Conservation (phyloP, 352 stramenopile species). For the Phytophthora pseudosyringae region DNA sequence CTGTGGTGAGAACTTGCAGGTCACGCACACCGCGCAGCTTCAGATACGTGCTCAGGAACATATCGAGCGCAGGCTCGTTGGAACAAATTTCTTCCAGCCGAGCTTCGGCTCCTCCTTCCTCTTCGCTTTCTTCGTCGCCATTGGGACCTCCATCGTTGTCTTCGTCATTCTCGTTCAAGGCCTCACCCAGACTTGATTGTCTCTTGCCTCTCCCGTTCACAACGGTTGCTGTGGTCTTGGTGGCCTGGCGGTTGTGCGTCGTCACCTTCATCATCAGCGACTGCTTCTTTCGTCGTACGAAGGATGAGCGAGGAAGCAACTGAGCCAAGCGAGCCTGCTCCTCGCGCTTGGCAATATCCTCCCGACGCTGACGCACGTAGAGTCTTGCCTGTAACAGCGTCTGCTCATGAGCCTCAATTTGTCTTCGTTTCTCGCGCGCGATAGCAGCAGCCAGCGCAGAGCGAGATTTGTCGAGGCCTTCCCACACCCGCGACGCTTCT, state of each 20-base stretch:
- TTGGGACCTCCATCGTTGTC: conserved; percentile 4
- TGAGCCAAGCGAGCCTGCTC: conserved; percentile 64
- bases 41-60: conserved; percentile 65
- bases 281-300: conserved; percentile 71
- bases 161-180: conserved; percentile 27
- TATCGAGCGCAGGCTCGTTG: conserved; percentile 60
- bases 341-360: conserved; percentile 64
- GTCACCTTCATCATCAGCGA: conserved; percentile 70
- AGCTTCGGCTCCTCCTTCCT: conserved; percentile 30
- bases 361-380: conserved; percentile 51
- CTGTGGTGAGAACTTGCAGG: conserved; percentile 57
- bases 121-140: conserved; percentile 31
- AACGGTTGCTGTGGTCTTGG: conserved; percentile 12
- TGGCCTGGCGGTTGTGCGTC: conserved; percentile 34
- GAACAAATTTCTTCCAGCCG: conserved; percentile 60
- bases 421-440: conserved; percentile 50
- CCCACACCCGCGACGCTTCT: conserved; percentile 62
- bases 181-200: conserved; percentile 21
- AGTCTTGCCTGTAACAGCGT: conserved; percentile 44
- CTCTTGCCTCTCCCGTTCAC: conserved; percentile 8
- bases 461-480: conserved; percentile 56
- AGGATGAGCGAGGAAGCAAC: conserved; percentile 66
- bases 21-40: conserved; percentile 52
- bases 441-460: conserved; percentile 48
- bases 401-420: conserved; percentile 40